A percentile compares a stretch with the other conserved stretches of the same genome.
These are phyloP conservation scores for Globisporangium viniferum DNA, from an alignment of 352 stramenopile genomes.

Conservation along the genomic window DNA sequence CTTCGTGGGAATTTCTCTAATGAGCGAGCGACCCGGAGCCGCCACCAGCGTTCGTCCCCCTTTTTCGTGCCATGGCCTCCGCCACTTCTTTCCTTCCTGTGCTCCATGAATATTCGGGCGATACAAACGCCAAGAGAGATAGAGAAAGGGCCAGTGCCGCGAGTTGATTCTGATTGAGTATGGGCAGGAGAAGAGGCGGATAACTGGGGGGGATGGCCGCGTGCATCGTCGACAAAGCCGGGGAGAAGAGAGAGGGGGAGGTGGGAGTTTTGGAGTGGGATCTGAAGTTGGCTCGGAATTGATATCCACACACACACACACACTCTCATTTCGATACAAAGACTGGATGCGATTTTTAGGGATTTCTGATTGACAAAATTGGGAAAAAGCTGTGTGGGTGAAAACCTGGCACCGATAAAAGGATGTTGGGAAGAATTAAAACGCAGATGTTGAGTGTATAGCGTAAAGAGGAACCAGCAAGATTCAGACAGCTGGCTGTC, in stretches of 20 bases:
- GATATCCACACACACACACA: neutral
- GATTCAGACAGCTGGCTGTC: neutral
- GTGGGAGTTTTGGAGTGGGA: neutral
- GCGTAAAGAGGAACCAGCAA: too few relatives aligned
- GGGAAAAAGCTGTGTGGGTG: neutral
- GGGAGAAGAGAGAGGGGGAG: neutral
- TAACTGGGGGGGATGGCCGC: neutral
- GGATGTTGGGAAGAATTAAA: too few relatives aligned
- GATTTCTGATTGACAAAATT: neutral
- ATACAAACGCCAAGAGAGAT: conserved; percentile 9
- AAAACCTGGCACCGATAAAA: neutral
- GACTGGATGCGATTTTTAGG: neutral
- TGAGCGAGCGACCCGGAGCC: neutral
- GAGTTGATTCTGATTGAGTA: conserved; percentile 8
- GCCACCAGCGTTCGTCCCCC: neutral
- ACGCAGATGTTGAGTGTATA: too few relatives aligned
- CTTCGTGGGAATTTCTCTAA: conserved; percentile 12
- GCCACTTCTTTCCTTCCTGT: neutral
- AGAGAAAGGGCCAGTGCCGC: conserved; percentile 9
- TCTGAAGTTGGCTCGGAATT: neutral
- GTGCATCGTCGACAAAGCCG: neutral
- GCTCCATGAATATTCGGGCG: conserved; percentile 2
- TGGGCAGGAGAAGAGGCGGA: conserved; percentile 8
- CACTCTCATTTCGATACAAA: neutral
- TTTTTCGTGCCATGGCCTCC: neutral